A percentile compares a stretch with the other conserved stretches of the same genome.
These are phyloP conservation scores for Physaria fendleri DNA, from an alignment of 345 rosid species.

Conservation along the genomic window DNA sequence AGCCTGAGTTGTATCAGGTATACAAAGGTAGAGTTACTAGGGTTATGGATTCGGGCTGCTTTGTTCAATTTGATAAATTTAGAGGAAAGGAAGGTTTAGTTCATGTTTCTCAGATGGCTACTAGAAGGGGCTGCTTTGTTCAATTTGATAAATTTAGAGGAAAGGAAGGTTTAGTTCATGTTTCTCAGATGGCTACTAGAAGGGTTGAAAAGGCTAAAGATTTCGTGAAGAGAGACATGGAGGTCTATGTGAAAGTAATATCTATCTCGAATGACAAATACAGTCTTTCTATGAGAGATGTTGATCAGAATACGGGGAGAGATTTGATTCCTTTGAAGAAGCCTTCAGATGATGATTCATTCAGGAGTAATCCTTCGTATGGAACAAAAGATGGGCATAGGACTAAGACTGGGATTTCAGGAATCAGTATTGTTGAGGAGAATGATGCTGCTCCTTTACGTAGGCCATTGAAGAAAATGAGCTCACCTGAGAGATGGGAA, in stretches of 20 bases:
- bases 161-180: constrained; percentile 89
- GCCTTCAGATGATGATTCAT: constrained; percentile 39
- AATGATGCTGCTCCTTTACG: constrained; percentile 43
- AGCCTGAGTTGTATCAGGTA: constrained; percentile 68
- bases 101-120: constrained; percentile 82
- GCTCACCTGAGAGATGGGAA: constrained; percentile 85
- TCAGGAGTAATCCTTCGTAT: constrained; percentile 47
- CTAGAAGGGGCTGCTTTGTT: constrained; percentile 78
- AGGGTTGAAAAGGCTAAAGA: constrained; percentile 44
- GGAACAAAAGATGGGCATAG: constrained; percentile 49
- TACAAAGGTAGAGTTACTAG: constrained; percentile 76
- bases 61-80: constrained; percentile 69
- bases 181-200: constrained; percentile 72
- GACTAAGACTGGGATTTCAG: constrained; percentile 64
- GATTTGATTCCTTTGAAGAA: constrained; percentile 75
- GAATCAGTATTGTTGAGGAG: constrained; percentile 65
- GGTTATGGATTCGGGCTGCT: constrained; percentile 80
- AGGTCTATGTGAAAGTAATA: constrained; percentile 74
- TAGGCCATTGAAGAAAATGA: constrained; percentile 79
- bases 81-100: constrained; percentile 90
- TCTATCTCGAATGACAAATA: constrained; percentile 52
- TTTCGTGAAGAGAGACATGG: constrained; percentile 67
- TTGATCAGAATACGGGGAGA: constrained; percentile 73
- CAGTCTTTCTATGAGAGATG: constrained; percentile 79
- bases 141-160: constrained; percentile 68